phyloP scores from a whole-genome alignment of 768 basidiomycete genomes.

The Lanmaoa rubissima region DNA sequence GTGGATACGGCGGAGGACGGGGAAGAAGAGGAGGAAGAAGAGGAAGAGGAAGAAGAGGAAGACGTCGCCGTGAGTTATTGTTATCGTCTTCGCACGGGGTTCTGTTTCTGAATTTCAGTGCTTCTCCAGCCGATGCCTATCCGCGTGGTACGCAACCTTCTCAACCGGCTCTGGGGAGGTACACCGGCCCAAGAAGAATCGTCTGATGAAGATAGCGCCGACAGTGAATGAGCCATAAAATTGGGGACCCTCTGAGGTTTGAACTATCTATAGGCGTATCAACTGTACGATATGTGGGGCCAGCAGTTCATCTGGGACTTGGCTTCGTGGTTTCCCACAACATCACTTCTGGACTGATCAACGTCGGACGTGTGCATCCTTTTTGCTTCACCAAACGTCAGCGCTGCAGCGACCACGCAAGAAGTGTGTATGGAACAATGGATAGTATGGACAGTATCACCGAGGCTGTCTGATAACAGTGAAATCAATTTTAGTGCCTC shows the following conservation, averaged over 20 bases:
- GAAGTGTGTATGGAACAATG: neutral
- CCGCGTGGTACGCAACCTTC: slow-evolving; percentile 54
- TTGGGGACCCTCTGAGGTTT: neutral
- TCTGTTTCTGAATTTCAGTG: neutral
- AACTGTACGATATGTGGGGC: neutral
- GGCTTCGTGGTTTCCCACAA: neutral
- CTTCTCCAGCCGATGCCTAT: slow-evolving; percentile 54
- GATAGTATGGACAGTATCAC: neutral
- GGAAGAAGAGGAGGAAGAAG: slow-evolving; percentile 38
- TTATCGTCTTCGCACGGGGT: neutral
- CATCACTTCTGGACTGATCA: no score
- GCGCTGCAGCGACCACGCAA: no score
- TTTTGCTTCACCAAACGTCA: neutral
- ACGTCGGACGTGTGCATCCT: neutral
- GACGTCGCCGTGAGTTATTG: slow-evolving; percentile 43
- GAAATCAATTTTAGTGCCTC: no score
- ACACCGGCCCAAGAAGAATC: slow-evolving; percentile 20
- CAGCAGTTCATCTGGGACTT: neutral
- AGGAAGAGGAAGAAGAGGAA: slow-evolving; percentile 32
- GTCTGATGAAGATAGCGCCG: slow-evolving; percentile 16
- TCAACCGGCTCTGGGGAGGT: slow-evolving; percentile 60
- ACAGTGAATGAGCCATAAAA: neutral
- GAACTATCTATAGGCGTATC: slow-evolving; percentile 1
- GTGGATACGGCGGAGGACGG: slow-evolving; percentile 37
- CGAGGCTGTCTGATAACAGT: no score